Evolutionary conservation across 345 rosid genomes (phyloP), one percentile per base, ranked within the genome.

Genomic region (Hibiscus tridactylites): DNA sequence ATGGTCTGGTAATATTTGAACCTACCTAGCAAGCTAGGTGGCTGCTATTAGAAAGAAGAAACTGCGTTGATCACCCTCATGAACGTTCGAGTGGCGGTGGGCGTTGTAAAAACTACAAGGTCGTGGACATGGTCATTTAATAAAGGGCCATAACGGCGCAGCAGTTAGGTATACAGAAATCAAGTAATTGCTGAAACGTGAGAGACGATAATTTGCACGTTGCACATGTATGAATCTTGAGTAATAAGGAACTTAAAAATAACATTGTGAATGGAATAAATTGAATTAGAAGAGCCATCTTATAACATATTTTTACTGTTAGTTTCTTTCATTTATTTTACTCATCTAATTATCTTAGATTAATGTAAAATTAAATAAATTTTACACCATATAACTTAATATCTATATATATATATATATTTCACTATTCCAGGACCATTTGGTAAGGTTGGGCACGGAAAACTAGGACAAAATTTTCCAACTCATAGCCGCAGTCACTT

Each of bases 391-490:
- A n/a, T n/a, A n/a, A n/a, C n/a, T n/a, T n/a, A n/a, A n/a, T n/a
- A n/a, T n/a, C n/a, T n/a, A n/a, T n/a, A n/a, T n/a, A n/a, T n/a
- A n/a, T n/a, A n/a, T n/a, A n/a, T n/a, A n/a, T n/a, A n/a, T n/a
- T n/a, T n/a, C n/a, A n/a, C n/a, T n/a, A n/a, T n/a, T n/a, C n/a
- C n/a, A n/a, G 85, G 83, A 15, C 75, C 35, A 73, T 53, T 74
- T 37, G 50, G 54, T 54, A 49, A 58, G 77, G 71, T 72, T 68
- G 73, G 83, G 88, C 68, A 61, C 65, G 65, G 46, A 61, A 33
- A 61, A 15, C 65, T 33, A 61, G 12, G 37, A 7, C 24, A 33
- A 39, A 61, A 15, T 33, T 61, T 61, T 17, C 5, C 65, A 39
- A 73, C 88, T 4, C 4, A 9, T 24, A 69, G 70, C 52, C 47